Conservation (phyloP, 352 stramenopile species). For the Phytophthora citrophthora region DNA sequence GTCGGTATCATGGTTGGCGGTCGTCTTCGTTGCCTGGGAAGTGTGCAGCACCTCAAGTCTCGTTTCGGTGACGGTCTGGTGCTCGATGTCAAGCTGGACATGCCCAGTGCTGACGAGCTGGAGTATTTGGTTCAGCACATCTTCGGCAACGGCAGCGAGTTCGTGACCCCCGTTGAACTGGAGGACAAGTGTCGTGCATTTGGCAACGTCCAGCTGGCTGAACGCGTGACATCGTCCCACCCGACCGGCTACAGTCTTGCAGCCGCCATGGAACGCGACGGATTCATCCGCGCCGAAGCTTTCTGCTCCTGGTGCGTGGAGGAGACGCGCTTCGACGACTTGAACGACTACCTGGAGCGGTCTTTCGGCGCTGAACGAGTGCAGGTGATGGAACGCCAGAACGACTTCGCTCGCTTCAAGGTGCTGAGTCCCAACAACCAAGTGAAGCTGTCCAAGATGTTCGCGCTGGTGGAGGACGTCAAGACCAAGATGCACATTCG, state of each 20-base stretch:
- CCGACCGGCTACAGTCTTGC: conserved; percentile 66
- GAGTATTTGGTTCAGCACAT: conserved; percentile 21
- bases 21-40: conserved; percentile 69
- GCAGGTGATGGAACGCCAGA: conserved; percentile 56
- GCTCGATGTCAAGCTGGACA: conserved; percentile 68
- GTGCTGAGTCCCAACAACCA: conserved; percentile 44
- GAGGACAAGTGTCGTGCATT: conserved; percentile 44
- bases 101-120: conserved; percentile 30
- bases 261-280: conserved; percentile 48
- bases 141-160: conserved; percentile 29
- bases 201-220: conserved; percentile 39
- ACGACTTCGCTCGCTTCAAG: conserved; percentile 57
- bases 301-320: conserved; percentile 68
- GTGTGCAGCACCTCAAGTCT: conserved; percentile 93
- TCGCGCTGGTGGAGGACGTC: conserved; percentile 64
- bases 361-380: conserved; percentile 30
- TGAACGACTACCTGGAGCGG: conserved; percentile 33
- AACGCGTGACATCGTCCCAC: conserved; percentile 45
- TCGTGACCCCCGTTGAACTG: conserved; percentile 31
- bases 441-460: conserved; percentile 35
- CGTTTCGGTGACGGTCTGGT: conserved; percentile 94
- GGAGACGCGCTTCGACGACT: conserved; percentile 49
- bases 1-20: conserved; percentile 92
- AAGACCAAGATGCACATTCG: conserved; percentile 62
- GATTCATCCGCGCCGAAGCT: conserved; percentile 34